phyloP scores from a whole-genome alignment of 495 filamentous ascomycete genomes.

The Mycothermus thermophilus region DNA sequence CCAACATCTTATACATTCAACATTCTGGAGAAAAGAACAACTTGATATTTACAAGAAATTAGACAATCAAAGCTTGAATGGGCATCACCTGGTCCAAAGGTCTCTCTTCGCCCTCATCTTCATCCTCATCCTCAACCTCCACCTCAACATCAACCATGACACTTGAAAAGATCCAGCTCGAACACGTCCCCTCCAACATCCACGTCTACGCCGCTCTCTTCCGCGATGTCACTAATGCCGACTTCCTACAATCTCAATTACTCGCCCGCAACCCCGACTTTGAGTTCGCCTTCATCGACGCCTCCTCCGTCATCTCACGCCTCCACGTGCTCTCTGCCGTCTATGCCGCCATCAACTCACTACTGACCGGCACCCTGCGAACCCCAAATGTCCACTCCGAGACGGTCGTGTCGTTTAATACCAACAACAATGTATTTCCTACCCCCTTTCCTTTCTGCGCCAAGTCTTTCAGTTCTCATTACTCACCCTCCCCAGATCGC shows the following conservation, averaged over 20 bases:
- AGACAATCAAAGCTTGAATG: too few species aligned
- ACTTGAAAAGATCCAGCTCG: constrained; percentile 45
- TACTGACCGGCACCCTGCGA: constrained; percentile 42
- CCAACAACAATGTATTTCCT: constrained; percentile 64
- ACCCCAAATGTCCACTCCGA: constrained; percentile 89
- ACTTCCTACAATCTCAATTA: constrained; percentile 66
- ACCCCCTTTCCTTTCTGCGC: constrained; percentile 4
- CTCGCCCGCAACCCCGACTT: constrained; percentile 66
- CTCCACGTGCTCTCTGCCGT: constrained; percentile 61
- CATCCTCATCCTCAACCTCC: not conserved
- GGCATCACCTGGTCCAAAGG: too few species aligned
- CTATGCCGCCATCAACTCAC: constrained; percentile 62
- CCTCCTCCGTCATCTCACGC: constrained; percentile 51
- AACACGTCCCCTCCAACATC: constrained; percentile 53
- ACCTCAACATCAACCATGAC: constrained; percentile 3
- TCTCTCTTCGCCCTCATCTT: too few species aligned
- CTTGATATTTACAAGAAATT: too few species aligned
- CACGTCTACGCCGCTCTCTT: constrained; percentile 61
- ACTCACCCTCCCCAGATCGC: constrained; percentile 49
- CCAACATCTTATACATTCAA: too few species aligned
- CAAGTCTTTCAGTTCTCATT: not conserved
- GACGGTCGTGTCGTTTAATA: constrained; percentile 68
- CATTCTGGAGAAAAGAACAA: too few species aligned
- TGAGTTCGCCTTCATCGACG: constrained; percentile 90
- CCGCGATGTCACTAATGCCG: constrained; percentile 58